Evolutionary conservation across 2,329 filamentous ascomycete species (phyloP), one percentile per base, ranked within the genome.

Genomic region (Stemphylium beticola): DNA sequence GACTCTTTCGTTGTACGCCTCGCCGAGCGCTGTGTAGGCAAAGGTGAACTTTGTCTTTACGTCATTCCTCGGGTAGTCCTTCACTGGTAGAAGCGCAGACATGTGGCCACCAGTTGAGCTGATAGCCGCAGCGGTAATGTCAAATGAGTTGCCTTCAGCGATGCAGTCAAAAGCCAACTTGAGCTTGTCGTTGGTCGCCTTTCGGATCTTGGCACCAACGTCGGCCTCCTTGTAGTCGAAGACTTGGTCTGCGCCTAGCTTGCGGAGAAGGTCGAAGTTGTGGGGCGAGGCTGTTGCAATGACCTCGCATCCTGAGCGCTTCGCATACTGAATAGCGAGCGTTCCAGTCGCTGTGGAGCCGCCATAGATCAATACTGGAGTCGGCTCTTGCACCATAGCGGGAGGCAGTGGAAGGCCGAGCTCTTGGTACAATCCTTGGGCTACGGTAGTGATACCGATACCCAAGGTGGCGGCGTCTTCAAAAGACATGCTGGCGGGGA

Each of bases 391-490:
- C 9, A 76, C 71, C n/a, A 72, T 69, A 15, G 56, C 57, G 0
- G 85, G 85, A 0, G 68, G 72, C 3, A 84, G 69, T 1, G 78
- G 78, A 3, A 81, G 66, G 4, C 70, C 71, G 32, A 81, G 71
- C 6, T 60, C 59, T 59, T 81, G 79, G 55, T 79, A 81, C 10
- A 81, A 61, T 2, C 72, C 76, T 57, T 84, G 82, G 1, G 77
- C 82, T 7, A 82, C 78, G 3, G 83, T 85, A 10, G 71, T 74
- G 43, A 85, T 71, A 3, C 81, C 83, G 0, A 83, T 76, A 1
- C 81, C 80, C 2, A 85, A 68, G 0, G 82, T 84, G 1, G 80
- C 74, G 0, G 81, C 83, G n/a, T 83, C 80, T 58, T 83, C 78
- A 60, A 82, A 80, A 39, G 76, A 78, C 53, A 85, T 49, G 41